Conservation (phyloP, 176 grass and related monocot species). For the Carex parvula region DNA sequence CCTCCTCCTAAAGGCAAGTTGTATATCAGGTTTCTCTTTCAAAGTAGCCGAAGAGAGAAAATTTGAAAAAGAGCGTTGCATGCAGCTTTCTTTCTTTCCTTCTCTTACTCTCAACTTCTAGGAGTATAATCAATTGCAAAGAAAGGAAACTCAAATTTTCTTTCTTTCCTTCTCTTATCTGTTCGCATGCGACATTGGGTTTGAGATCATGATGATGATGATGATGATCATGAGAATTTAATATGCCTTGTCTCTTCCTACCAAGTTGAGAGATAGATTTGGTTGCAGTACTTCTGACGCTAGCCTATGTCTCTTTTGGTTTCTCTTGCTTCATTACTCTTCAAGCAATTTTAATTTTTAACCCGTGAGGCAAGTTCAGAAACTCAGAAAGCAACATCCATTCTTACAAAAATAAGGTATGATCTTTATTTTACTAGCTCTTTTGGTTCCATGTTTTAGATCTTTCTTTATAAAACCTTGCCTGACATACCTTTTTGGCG, state of each 20-base stretch:
- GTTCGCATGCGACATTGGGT: slow-evolving; percentile 20
- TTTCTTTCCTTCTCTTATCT: neutral
- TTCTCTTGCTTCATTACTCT: slow-evolving; percentile 12
- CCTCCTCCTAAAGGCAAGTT: slow-evolving; percentile 14
- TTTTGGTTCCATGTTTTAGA: neutral
- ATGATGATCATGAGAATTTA: slow-evolving; percentile 16
- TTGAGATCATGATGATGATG: slow-evolving; percentile 3
- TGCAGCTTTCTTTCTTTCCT: neutral
- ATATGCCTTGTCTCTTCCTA: slow-evolving; percentile 31
- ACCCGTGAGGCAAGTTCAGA: neutral
- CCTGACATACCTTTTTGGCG: neutral
- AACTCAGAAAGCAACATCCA: neutral
- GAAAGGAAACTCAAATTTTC: slow-evolving; percentile 1
- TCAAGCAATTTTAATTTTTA: neutral
- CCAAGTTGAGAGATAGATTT: slow-evolving; percentile 19
- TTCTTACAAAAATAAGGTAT: slow-evolving; percentile 20
- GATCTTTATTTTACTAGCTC: neutral
- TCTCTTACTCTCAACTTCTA: slow-evolving; percentile 8
- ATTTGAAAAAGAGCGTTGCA: slow-evolving; percentile 13
- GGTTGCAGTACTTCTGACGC: slow-evolving; percentile 14
- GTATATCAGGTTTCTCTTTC: neutral
- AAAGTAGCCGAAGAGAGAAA: slow-evolving; percentile 30
- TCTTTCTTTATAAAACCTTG: neutral
- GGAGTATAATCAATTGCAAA: slow-evolving; percentile 3
- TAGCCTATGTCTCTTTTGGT: slow-evolving; percentile 14